A percentile compares a stretch with the other conserved stretches of the same genome.
These are phyloP conservation scores for Pseudozyma thailandica DNA, from an alignment of 1,284 basidiomycete species.

Conservation along the genomic window DNA sequence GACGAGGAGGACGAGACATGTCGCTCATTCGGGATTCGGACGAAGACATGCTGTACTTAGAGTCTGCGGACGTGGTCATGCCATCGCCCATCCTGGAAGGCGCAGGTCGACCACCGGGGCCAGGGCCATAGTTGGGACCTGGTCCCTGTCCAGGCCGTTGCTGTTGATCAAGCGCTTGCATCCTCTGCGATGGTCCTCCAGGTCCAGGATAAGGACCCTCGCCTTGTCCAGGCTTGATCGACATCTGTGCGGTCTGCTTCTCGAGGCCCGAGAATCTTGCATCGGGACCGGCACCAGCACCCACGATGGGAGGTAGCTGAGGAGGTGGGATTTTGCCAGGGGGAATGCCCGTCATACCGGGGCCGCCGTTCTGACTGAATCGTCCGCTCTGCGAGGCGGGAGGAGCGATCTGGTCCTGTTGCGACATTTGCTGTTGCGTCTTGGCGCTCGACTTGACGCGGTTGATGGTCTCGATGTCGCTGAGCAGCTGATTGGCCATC, in stretches of 20 bases:
- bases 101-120: slow-evolving; percentile 21
- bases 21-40: slow-evolving; percentile 25
- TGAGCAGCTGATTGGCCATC: slow-evolving; percentile 91
- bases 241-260: slow-evolving; percentile 59
- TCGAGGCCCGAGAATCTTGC: slow-evolving; percentile 46
- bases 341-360: slow-evolving; percentile 26
- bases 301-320: slow-evolving; percentile 20
- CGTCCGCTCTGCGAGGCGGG: slow-evolving; percentile 3
- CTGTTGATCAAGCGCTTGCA: slow-evolving; percentile 38
- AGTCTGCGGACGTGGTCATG: slow-evolving; percentile 13
- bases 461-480: slow-evolving; percentile 82
- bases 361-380: slow-evolving; percentile 18
- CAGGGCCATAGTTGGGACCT: slow-evolving; percentile 24
- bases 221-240: slow-evolving; percentile 21
- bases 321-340: slow-evolving; percentile 34
- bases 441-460: slow-evolving; percentile 58
- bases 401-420: slow-evolving; percentile 16
- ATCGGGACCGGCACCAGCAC: slow-evolving; percentile 15
- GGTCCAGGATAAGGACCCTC: slow-evolving; percentile 10
- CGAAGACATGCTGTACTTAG: too few species aligned
- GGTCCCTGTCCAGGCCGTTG: slow-evolving; percentile 17
- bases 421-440: slow-evolving; percentile 22
- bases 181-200: slow-evolving; percentile 18
- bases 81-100: slow-evolving; percentile 28
- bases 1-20: slow-evolving; percentile 49